Percentiles rank a stretch among this genome's conserved stretches.
phyloP scores from a whole-genome alignment of 805 yeast genomes.

The Wickerhamiella dianesei region DNA sequence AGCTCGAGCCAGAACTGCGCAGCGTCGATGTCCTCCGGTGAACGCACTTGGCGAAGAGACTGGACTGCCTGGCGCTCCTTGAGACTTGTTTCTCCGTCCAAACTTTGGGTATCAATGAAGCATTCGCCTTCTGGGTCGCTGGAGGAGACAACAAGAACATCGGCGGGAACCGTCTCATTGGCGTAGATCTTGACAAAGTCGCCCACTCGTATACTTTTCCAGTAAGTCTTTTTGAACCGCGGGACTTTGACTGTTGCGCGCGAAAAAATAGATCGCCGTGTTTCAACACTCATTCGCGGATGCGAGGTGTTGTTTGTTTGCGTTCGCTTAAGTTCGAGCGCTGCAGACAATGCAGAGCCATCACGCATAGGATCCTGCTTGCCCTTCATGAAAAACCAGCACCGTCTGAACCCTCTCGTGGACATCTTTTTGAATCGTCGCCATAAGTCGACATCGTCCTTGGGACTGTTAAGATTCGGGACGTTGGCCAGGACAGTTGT shows the following conservation, averaged over 20 bases:
- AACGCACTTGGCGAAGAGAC: slow-evolving; percentile 41
- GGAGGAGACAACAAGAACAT: slow-evolving; percentile 50
- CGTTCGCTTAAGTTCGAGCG: background rate
- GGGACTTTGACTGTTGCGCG: background rate
- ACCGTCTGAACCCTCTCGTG: slow-evolving; percentile 9
- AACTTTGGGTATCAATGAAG: slow-evolving; percentile 54
- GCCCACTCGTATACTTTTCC: slow-evolving; percentile 70
- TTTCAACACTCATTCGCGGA: background rate
- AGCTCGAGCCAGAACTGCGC: slow-evolving; percentile 50
- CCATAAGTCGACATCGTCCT: slow-evolving; percentile 48
- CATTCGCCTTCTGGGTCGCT: slow-evolving; percentile 59
- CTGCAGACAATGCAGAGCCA: background rate
- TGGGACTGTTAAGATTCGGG: slow-evolving; percentile 43
- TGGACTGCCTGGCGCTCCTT: slow-evolving; percentile 43
- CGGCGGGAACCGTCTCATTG: slow-evolving; percentile 71
- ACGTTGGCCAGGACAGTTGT: slow-evolving; percentile 44
- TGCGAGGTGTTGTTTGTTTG: background rate
- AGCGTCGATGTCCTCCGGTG: slow-evolving; percentile 45
- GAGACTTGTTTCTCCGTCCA: slow-evolving; percentile 67
- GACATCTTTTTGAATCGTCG: slow-evolving; percentile 50
- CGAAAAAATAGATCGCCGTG: background rate
- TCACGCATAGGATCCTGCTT: slow-evolving; percentile 18
- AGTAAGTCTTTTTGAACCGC: slow-evolving; percentile 36
- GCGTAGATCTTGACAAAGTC: slow-evolving; percentile 53
- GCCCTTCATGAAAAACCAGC: slow-evolving; percentile 10